Conservation (phyloP, 78 protist species). For the Protostelium mycophagum region DNA sequence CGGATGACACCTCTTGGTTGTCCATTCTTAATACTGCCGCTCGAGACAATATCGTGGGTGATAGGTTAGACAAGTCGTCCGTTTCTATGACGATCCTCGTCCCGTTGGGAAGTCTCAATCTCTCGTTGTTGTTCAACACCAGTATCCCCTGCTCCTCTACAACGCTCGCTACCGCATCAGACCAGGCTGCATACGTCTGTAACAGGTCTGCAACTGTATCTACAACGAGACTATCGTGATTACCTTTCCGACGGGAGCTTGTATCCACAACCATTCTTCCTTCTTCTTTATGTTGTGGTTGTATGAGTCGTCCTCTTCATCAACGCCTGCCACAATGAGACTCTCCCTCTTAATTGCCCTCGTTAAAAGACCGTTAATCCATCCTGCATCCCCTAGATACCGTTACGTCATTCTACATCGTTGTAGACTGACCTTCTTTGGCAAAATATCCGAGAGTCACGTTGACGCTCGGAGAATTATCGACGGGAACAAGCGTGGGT, state of each 20-base stretch:
- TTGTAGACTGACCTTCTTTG: not conserved
- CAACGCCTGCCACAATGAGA: not conserved
- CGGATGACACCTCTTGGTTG: not conserved
- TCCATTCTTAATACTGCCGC: not conserved
- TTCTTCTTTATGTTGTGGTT: not conserved
- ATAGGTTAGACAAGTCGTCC: not conserved
- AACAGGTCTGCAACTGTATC: not conserved
- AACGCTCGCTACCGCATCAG: not conserved
- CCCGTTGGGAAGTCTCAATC: not conserved
- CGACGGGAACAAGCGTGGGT: no score
- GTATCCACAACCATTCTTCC: not conserved
- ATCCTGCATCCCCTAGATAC: no score
- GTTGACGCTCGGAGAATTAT: no score
- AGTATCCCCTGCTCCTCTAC: not conserved
- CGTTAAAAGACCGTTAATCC: not conserved
- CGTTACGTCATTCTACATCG: no score
- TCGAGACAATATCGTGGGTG: not conserved
- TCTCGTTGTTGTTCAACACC: not conserved
- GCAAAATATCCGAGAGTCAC: not conserved
- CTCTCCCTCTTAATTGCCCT: not conserved
- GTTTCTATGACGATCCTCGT: not conserved
- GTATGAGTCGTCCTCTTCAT: not conserved
- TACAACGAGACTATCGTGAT: not conserved
- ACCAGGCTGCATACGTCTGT: not conserved
- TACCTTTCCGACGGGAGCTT: not conserved